Percentiles rank a stretch among this genome's conserved stretches.
phyloP scores from a whole-genome alignment of 2,329 filamentous ascomycete species.

The Lachnellula arida region DNA sequence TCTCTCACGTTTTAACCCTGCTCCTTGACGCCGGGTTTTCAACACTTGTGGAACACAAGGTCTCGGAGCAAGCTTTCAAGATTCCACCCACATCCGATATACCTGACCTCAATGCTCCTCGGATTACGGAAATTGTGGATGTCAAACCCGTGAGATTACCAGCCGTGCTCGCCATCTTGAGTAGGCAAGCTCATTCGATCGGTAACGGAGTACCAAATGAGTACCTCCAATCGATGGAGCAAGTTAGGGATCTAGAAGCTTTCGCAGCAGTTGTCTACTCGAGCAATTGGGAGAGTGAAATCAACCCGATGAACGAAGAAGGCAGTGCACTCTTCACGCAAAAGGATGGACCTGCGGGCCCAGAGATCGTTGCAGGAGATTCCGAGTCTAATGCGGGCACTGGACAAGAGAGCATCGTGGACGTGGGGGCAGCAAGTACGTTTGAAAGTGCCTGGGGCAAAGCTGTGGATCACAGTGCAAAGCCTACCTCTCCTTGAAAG shows the following conservation, averaged over 20 bases:
- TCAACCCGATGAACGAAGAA: constrained; percentile 35
- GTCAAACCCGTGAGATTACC: constrained; percentile 66
- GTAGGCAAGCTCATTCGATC: constrained; percentile 84
- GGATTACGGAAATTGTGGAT: constrained; percentile 50
- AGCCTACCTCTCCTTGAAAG: constrained; percentile 7
- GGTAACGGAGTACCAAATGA: constrained; percentile 71
- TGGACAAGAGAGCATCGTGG: constrained; percentile 46
- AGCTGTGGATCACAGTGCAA: constrained; percentile 43
- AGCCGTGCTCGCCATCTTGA: constrained; percentile 83
- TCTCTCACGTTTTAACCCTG: constrained; percentile 78
- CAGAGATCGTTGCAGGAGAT: constrained; percentile 15
- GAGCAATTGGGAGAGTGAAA: constrained; percentile 72
- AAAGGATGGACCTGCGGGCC: constrained; percentile 13
- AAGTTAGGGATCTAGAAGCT: constrained; percentile 70
- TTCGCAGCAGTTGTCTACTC: constrained; percentile 86
- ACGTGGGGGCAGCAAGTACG: constrained; percentile 46
- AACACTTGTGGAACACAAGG: constrained; percentile 74
- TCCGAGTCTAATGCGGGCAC: constrained; percentile 17
- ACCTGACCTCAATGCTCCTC: constrained; percentile 18
- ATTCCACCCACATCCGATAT: constrained; percentile 36
- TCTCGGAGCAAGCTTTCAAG: constrained; percentile 76
- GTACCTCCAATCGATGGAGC: constrained; percentile 71
- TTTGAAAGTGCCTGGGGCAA: constrained; percentile 70
- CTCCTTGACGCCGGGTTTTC: constrained; percentile 87
- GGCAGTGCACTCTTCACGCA: constrained; percentile 13